Evolutionary conservation across 495 filamentous ascomycete genomes (phyloP).

Genomic region (Sabuloglossum arenarium): DNA sequence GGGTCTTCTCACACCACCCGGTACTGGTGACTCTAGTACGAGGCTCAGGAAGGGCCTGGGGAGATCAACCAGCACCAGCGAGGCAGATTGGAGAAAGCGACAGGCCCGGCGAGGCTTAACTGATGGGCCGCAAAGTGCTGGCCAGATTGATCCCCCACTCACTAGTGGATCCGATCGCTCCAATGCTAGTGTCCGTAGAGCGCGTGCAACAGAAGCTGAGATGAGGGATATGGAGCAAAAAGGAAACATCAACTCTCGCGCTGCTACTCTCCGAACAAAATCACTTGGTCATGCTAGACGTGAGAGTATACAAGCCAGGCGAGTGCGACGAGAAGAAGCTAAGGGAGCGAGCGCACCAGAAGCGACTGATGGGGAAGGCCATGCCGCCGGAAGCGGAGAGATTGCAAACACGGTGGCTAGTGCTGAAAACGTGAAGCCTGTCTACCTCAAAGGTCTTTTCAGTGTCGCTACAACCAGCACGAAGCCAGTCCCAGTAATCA

Average conservation of each 20-base stretch:
- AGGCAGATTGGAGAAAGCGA: conserved; percentile 46
- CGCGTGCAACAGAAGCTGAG: conserved; percentile 14
- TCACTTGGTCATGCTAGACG: conserved; percentile 76
- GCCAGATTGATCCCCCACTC: conserved; percentile 33
- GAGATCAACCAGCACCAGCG: conserved; percentile 71
- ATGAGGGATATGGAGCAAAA: conserved; percentile 22
- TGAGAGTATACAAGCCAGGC: conserved; percentile 75
- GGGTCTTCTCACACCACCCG: conserved; percentile 51
- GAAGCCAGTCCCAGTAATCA: conserved; percentile 65
- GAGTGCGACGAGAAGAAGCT: conserved; percentile 42
- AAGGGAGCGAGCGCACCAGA: conserved; percentile 55
- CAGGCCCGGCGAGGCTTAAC: conserved; percentile 33
- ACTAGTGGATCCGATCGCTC: conserved; percentile 69
- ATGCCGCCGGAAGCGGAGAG: conserved; percentile 13
- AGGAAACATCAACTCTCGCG: conserved; percentile 22
- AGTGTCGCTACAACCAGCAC: conserved; percentile 93
- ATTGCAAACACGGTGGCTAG: conserved; percentile 15
- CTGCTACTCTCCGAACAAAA: conserved; percentile 54
- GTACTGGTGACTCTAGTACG: conserved; percentile 34
- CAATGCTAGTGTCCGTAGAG: conserved; percentile 19
- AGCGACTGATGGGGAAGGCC: conserved; percentile 53
- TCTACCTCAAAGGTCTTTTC: conserved; percentile 93
- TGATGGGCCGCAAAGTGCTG: conserved; percentile 28
- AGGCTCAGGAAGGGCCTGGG: conserved; percentile 43
- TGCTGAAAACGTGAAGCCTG: conserved; percentile 61